Evolutionary conservation across 108 stramenopile genomes (phyloP).

Genomic region (Pseudonitzschia pungens): DNA sequence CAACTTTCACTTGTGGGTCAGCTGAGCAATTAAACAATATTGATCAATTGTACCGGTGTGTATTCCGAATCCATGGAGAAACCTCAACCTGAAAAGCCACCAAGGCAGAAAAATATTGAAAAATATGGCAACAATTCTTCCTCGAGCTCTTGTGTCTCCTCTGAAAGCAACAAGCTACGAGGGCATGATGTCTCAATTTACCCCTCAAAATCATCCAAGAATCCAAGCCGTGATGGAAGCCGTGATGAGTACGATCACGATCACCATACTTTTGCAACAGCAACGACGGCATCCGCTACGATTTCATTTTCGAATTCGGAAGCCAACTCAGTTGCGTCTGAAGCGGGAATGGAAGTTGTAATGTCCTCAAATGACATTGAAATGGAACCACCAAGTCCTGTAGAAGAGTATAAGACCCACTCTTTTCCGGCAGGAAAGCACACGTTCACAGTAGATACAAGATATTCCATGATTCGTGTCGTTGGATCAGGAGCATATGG

Average conservation of each 20-base stretch:
- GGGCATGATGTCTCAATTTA: constrained; percentile 25
- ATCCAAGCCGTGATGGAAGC: constrained; percentile 19
- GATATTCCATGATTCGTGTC: constrained; percentile 72
- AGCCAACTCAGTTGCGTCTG: constrained; percentile 42
- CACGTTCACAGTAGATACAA: constrained; percentile 83
- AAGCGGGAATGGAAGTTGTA: constrained; percentile 57
- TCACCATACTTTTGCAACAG: constrained; percentile 56
- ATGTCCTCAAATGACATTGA: constrained; percentile 32
- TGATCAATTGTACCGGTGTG: constrained; percentile 12
- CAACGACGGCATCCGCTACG: constrained; percentile 63
- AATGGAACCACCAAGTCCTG: constrained; percentile 30
- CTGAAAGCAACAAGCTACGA: constrained; percentile 9
- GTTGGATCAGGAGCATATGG: constrained; percentile 98
- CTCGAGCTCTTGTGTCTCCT: constrained; percentile 4
- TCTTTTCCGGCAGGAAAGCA: constrained; percentile 84
- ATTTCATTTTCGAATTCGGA: constrained; percentile 55
- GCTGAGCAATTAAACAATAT: constrained; percentile 27
- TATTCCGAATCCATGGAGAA: constrained; percentile 14
- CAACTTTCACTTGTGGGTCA: constrained; percentile 41
- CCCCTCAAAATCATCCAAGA: constrained; percentile 28
- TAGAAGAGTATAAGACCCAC: constrained; percentile 56
- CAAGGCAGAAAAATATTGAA: constrained; percentile 20
- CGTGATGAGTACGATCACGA: constrained; percentile 48
- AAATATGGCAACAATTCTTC: constrained; percentile 12
- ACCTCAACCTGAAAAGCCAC: constrained; percentile 34